phyloP scores from a whole-genome alignment of 352 stramenopile species.

The Phytophthora megakarya region DNA sequence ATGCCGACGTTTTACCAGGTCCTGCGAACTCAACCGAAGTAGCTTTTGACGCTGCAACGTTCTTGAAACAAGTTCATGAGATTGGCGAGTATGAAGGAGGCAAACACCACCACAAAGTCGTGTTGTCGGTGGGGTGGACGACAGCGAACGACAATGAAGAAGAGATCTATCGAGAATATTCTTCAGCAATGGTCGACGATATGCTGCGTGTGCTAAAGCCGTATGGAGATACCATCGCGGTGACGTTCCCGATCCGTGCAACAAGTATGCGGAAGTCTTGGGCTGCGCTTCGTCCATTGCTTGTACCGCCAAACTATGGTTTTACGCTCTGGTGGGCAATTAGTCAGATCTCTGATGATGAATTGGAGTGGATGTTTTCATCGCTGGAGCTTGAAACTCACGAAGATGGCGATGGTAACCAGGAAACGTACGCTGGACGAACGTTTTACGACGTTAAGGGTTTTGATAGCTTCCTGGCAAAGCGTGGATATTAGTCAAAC shows the following conservation, averaged over 20 bases:
- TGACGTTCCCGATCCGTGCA: constrained; percentile 72
- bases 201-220: constrained; percentile 58
- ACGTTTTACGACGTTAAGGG: constrained; percentile 81
- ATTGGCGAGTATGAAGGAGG: constrained; percentile 35
- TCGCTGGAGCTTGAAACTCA: constrained; percentile 49
- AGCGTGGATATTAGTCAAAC: constrained; percentile 18
- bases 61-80: constrained; percentile 47
- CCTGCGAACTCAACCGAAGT: constrained; percentile 48
- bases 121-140: constrained; percentile 77
- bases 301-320: constrained; percentile 47
- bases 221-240: constrained; percentile 43
- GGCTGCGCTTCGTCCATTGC: constrained; percentile 46
- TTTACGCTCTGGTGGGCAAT: constrained; percentile 79
- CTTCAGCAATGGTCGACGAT: constrained; percentile 53
- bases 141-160: constrained; percentile 60
- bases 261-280: constrained; percentile 67
- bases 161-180: constrained; percentile 59
- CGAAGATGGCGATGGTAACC: background rate
- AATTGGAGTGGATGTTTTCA: constrained; percentile 67
- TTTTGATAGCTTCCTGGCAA: constrained; percentile 57
- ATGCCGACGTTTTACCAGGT: constrained; percentile 69
- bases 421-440: constrained; percentile 34
- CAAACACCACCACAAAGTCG: constrained; percentile 58
- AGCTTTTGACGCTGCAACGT: constrained; percentile 50
- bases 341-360: constrained; percentile 49